Percentiles rank a stretch among this genome's conserved stretches.
Conservation (phyloP, 2,329 filamentous ascomycete species). For the Penicillium crustosum region DNA sequence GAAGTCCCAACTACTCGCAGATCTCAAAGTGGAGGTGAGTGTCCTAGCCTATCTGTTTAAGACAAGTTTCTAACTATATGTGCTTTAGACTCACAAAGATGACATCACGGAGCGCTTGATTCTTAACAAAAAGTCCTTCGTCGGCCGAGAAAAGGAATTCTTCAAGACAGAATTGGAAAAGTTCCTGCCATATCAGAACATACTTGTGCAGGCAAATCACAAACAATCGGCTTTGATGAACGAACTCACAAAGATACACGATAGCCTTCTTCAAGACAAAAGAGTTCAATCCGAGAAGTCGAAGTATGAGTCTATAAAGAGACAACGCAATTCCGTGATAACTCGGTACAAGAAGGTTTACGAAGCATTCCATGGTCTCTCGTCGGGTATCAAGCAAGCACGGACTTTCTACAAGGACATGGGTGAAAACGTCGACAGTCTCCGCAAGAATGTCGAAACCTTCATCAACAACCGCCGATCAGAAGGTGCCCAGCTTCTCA, state of each 20-base stretch:
- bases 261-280: conserved; percentile 86
- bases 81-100: conserved; percentile 77
- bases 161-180: conserved; percentile 98
- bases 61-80: conserved; percentile 1
- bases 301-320: conserved; percentile 86
- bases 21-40: conserved; percentile 91
- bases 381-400: conserved; percentile 80
- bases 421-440: conserved; percentile 87
- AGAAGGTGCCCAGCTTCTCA: conserved; percentile 85
- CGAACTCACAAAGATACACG: conserved; percentile 84
- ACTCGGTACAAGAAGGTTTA: conserved; percentile 87
- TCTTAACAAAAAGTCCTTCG: conserved; percentile 93
- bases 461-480: conserved; percentile 93
- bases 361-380: conserved; percentile 86
- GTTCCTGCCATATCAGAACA: conserved; percentile 87
- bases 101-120: conserved; percentile 98
- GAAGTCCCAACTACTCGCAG: conserved; percentile 86
- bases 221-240: conserved; percentile 95
- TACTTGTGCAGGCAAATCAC: conserved; percentile 88
- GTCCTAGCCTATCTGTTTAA: neutral
- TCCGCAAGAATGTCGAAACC: conserved; percentile 92
- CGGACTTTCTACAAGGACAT: conserved; percentile 95
- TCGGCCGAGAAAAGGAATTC: conserved; percentile 85
- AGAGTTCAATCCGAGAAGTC: conserved; percentile 89
- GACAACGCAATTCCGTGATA: conserved; percentile 77